Base-by-base conservation (phyloP, 2,329 filamentous ascomycete genomes). In the Dactylonectria macrodidyma region DNA sequence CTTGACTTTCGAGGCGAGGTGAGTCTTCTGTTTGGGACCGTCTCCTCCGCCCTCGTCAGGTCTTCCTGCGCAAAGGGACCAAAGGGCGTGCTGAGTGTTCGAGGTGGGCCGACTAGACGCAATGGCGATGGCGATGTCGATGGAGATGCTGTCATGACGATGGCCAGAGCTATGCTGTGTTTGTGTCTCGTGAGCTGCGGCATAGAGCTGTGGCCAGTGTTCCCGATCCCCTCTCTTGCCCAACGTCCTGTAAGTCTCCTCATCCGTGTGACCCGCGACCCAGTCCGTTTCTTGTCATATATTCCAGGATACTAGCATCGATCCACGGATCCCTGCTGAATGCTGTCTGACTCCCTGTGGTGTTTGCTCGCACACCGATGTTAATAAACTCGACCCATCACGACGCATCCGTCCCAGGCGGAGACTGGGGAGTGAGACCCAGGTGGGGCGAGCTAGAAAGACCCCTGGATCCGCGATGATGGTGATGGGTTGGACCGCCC, bases 401-500 rank as follows among this genome's bases (percentile, higher is more conserved):
- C 56, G 44, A 51, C 26, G 56, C 33, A 14, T 14, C 58, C n/a
- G 19, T 52, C 38, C 41, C 44, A 34, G 52, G 24, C 16, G 41
- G 41, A 30, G 26, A 30, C 26, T 30, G 26, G 26, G 26, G 26
- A 30, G 26, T 30, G 26, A 30, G 26, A 30, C 51, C n/a, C 24
- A 33, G 41, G 63, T 55, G 64, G 52, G 64, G 59, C 59, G 12
- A 24, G 59, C 11, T 26, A 46, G 26, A 46, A 66, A 36, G 30
- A 50, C 50, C 64, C 64, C 64, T 62, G 56, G 52, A 55, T 59
- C 19, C 3, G 48, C 22, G 33, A 65, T 55, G 64, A 52, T 50
- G 59, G 58, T 48, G 38, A 41, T 55, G 54, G 64, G 33, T 48
- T 59, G 61, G 59, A 59, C 50, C 59, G 50, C 24, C 48, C 11